Base-by-base conservation (phyloP, 2,329 filamentous ascomycete genomes). In the Cordyceps tenuipes region DNA sequence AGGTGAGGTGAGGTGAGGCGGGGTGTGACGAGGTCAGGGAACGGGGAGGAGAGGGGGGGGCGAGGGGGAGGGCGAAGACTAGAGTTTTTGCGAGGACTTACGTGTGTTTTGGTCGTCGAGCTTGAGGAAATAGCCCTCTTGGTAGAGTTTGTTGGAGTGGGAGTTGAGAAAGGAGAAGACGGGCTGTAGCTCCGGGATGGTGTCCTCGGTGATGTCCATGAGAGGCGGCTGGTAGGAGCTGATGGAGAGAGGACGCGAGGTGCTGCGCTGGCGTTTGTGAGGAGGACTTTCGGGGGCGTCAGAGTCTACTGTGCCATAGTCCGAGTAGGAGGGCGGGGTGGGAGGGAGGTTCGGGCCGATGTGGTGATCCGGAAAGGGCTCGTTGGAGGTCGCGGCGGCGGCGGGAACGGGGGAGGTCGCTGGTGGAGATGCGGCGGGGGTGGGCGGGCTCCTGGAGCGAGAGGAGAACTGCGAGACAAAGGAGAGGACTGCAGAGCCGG, bases 91-190 rank as follows among this genome's bases (percentile, higher is more conserved):
- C 3, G 7, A 29, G 29, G 29, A 83, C 90, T 67, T 82, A 96
- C 92, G 87, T 59, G 86, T 87, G 69, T 97, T 95, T 66, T 96
- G 86, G 73, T 99, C 94, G 72, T 97, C 93, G 53, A 99, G 79
- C 75, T 97, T 99, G 67, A 99, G 76, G 66, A 99, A 97, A 70
- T 97, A 99, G 43, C 94, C 94, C 76, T 99, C 94, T 67, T 97
- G 92, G 72, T 97, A 99, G 60, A 97, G 79, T 76, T 97, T 97
- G 74, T 97, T 97, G 61, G 86, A 88, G 73, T 99, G 94, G 74
- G 88, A 94, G 76, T 96, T 97, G 65, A 99, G 82, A 70, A 91
- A 94, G 62, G 85, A 90, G 74, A 97, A 97, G 68, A 97, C 92
- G 64, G 92, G 93, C 76, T 91, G 89, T 63, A 99, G 81, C 79